Percentiles rank a stretch among this genome's conserved stretches.
phyloP scores from a whole-genome alignment of 2,329 filamentous ascomycete species.

The Penicillium palitans region DNA sequence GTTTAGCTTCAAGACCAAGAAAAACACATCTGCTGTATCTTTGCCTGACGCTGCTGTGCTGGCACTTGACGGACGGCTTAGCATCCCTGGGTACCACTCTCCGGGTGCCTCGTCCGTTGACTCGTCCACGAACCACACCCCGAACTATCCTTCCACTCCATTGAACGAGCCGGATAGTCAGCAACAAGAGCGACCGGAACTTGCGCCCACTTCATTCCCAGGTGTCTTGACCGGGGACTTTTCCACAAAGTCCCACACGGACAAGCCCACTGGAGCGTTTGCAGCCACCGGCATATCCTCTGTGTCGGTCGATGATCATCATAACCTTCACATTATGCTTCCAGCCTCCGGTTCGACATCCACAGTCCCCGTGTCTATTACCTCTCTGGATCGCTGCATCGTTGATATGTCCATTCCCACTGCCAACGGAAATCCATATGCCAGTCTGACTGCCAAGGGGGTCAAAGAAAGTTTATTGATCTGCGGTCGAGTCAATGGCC shows the following conservation, averaged over 20 bases:
- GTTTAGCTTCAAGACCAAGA: conserved; percentile 75
- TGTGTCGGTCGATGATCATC: conserved; percentile 67
- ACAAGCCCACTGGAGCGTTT: conserved; percentile 53
- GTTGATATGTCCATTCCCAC: conserved; percentile 76
- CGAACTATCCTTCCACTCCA: conserved; percentile 39
- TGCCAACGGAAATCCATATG: conserved; percentile 62
- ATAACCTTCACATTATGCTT: conserved; percentile 72
- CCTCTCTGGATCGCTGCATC: conserved; percentile 68
- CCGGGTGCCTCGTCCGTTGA: conserved; percentile 44
- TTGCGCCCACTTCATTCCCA: conserved; percentile 39
- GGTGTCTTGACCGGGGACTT: conserved; percentile 22
- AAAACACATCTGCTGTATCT: conserved; percentile 57
- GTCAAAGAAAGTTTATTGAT: conserved; percentile 72
- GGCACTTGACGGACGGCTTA: conserved; percentile 49
- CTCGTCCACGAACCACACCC: conserved; percentile 39
- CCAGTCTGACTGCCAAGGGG: conserved; percentile 68
- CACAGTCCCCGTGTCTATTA: conserved; percentile 71
- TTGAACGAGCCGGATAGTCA: conserved; percentile 38
- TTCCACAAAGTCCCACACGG: conserved; percentile 24
- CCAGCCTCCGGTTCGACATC: conserved; percentile 69
- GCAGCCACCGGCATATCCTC: conserved; percentile 53
- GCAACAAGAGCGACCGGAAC: conserved; percentile 38
- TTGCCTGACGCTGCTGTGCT: conserved; percentile 58
- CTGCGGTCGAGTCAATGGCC: conserved; percentile 74
- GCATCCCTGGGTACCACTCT: conserved; percentile 45